A percentile compares a stretch with the other conserved stretches of the same genome.
Evolutionary conservation across 1,139 yeast genomes (phyloP).

Genomic region (Saccharomyces hybrid): DNA sequence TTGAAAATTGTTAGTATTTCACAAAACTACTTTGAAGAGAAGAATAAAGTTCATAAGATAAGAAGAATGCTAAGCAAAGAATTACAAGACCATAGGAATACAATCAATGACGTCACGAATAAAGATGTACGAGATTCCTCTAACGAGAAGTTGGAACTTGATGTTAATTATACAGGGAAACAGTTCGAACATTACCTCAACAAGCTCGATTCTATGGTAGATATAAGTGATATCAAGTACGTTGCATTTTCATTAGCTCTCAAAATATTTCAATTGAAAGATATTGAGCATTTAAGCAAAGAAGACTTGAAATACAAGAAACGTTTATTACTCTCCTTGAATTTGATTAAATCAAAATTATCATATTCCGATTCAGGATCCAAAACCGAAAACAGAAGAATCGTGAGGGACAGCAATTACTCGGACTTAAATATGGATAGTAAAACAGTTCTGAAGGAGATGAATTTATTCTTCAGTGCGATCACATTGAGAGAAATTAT

Average conservation of each 20-base stretch:
- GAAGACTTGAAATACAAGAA: constrained; percentile 25
- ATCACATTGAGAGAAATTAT: constrained; percentile 18
- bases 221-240: constrained; percentile 14
- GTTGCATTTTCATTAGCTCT: constrained; percentile 16
- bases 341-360: constrained; percentile 32
- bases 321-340: constrained; percentile 32
- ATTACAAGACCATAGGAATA: constrained; percentile 15
- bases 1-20: constrained; percentile 51
- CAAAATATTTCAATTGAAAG: constrained; percentile 13
- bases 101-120: not conserved
- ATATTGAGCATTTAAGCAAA: constrained; percentile 11
- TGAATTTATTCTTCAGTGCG: constrained; percentile 14
- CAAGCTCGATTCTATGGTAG: constrained; percentile 15
- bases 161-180: constrained; percentile 16
- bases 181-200: constrained; percentile 24
- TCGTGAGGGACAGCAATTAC: constrained; percentile 36
- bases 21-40: constrained; percentile 62
- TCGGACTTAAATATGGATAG: constrained; percentile 7
- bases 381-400: not conserved
- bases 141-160: constrained; percentile 24
- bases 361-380: constrained; percentile 9
- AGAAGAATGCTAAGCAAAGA: constrained; percentile 49
- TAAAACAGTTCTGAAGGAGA: constrained; percentile 10
- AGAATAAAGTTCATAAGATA: constrained; percentile 66
- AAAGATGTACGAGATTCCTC: not conserved